Conservation (phyloP, 2,329 filamentous ascomycete genomes). For the Penicillium olsonii region DNA sequence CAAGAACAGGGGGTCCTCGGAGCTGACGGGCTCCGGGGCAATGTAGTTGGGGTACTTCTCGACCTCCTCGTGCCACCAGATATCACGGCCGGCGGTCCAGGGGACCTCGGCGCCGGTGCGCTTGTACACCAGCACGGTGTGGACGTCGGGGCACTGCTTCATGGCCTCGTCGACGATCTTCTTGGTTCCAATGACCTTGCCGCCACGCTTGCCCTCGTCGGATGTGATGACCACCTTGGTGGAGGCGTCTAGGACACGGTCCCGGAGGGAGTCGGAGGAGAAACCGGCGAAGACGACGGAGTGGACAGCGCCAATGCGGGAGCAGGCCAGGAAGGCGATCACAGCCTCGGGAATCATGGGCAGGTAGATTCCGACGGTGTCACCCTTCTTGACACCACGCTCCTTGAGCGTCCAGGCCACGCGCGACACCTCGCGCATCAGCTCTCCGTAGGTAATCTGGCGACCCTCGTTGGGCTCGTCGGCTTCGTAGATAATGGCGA, state of each 20-base stretch:
- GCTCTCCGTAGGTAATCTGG: constrained; percentile 87
- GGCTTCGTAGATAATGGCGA: constrained; percentile 98
- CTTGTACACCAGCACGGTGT: constrained; percentile 86
- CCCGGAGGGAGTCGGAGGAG: constrained; percentile 91
- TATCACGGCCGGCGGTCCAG: constrained; percentile 83
- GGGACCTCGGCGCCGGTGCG: constrained; percentile 91
- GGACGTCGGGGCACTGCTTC: constrained; percentile 90
- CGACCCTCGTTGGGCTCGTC: constrained; percentile 87
- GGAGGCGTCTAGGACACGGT: constrained; percentile 87
- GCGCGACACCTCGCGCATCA: constrained; percentile 86
- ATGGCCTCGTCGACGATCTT: constrained; percentile 98
- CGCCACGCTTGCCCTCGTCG: constrained; percentile 96
- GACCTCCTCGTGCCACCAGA: constrained; percentile 98
- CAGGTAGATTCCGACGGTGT: constrained; percentile 94
- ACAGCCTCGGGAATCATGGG: constrained; percentile 98
- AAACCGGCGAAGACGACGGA: constrained; percentile 98
- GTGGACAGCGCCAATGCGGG: constrained; percentile 91
- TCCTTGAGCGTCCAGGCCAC: constrained; percentile 86
- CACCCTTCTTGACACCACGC: constrained; percentile 95
- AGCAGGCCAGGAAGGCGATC: constrained; percentile 85
- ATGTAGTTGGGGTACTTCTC: constrained; percentile 96
- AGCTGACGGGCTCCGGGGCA: constrained; percentile 82
- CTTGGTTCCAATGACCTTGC: constrained; percentile 96
- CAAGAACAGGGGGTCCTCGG: constrained; percentile 94
- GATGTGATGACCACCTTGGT: constrained; percentile 95